Evolutionary conservation across 2,329 filamentous ascomycete species (phyloP), one percentile per base, ranked within the genome.

Genomic region (Hymenoscyphus infarciens): DNA sequence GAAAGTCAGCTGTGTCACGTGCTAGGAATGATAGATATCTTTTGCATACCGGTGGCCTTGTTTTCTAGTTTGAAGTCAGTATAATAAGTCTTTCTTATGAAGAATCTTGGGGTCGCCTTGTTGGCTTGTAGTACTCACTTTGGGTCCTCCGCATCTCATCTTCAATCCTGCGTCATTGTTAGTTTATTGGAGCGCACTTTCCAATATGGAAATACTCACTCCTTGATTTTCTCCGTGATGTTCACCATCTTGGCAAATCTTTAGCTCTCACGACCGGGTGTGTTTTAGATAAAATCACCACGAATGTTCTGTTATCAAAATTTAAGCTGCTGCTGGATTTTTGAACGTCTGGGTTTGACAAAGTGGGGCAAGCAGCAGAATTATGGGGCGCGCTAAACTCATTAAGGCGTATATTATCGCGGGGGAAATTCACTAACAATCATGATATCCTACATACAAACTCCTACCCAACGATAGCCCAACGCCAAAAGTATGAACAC

Each of bases 221-320:
- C 95, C 84, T 99, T 99, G 82, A 99, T 99, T 85, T 97, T 98
- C 61, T 99, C 96, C 69, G 95, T 98, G 70, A 99, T 99, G 82
- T 98, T 98, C 78, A 98, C 95, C 95, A 99, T 99, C 73, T 80
- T 84, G 77, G 62, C 69, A 62, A 61, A 63, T 11, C 61, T 68
- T 67, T 29, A 45, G 42, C 49, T 22, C 16, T 55, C 39, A 60
- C 19, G 13, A 19, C 13, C 25, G 19, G 58, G 54, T 25, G 19
- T 22, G 7, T 52, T 49, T 16, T 8, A 22, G 19, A 25, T 19
- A 52, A 13, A 52, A 3, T 10, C 25, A 2, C 25, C n/a, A 52
- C 19, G 19, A 52, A 38, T 22, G 45, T 22, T 25, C 10, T 19
- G 7, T 42, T 52, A 52, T 52, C 7, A 13, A 52, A 52, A 25